These are phyloP conservation scores for Aspergillus vadensis DNA, from an alignment of 2,329 filamentous ascomycete genomes.

Conservation along the genomic window DNA sequence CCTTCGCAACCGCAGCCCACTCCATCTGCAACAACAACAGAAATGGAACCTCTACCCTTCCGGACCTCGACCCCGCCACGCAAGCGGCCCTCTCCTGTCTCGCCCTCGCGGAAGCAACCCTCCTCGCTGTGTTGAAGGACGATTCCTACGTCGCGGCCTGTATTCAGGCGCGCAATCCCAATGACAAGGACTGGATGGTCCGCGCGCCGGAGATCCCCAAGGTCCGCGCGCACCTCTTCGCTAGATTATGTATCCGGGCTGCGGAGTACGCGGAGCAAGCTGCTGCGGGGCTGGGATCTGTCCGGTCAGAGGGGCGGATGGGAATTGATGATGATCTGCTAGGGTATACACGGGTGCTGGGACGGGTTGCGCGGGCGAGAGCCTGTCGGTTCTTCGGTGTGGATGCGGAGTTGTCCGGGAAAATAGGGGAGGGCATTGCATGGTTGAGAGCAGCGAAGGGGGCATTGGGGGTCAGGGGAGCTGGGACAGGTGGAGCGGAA, in stretches of 20 bases:
- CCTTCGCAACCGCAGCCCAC: constrained; percentile 34
- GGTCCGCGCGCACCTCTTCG: constrained; percentile 84
- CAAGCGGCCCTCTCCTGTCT: constrained; percentile 55
- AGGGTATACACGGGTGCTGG: constrained; percentile 74
- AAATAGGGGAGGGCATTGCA: constrained; percentile 81
- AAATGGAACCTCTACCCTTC: constrained; percentile 17
- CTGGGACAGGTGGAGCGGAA: constrained; percentile 40
- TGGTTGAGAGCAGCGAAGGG: constrained; percentile 79
- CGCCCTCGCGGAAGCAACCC: constrained; percentile 81
- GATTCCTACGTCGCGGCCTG: constrained; percentile 87
- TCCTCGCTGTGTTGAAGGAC: constrained; percentile 88
- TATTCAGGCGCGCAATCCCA: constrained; percentile 76
- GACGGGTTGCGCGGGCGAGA: constrained; percentile 74
- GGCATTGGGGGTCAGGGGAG: constrained; percentile 67
- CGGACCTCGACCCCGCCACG: constrained; percentile 51
- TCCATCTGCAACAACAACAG: constrained; percentile 25
- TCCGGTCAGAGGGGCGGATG: constrained; percentile 26
- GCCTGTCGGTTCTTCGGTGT: constrained; percentile 90
- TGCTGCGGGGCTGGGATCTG: constrained; percentile 51
- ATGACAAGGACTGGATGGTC: constrained; percentile 96
- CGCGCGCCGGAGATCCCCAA: constrained; percentile 83
- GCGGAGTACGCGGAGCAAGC: constrained; percentile 84
- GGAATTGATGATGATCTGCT: constrained; percentile 65
- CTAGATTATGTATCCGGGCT: constrained; percentile 81
- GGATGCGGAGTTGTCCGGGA: constrained; percentile 79